A percentile compares a stretch with the other conserved stretches of the same genome.
phyloP scores from a whole-genome alignment of 768 basidiomycete species.

The Cytidiella melzeri region DNA sequence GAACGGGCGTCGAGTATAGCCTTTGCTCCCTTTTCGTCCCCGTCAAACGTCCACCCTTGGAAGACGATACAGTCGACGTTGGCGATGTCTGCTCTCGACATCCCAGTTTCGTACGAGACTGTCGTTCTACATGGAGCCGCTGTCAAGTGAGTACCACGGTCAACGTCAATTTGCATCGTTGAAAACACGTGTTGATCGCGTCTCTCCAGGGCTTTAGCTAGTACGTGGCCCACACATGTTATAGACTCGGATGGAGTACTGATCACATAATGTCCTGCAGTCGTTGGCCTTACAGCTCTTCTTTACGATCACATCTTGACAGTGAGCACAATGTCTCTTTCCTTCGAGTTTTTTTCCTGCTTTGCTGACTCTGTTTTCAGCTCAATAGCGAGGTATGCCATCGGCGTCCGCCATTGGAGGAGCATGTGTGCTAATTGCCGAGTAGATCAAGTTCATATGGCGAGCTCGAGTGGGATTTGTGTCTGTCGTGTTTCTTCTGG shows the following conservation, averaged over 20 bases:
- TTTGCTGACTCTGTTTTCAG: too few species aligned
- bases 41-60: slow-evolving; percentile 1
- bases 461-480: slow-evolving; percentile 17
- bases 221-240: slow-evolving; percentile 10
- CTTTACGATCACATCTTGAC: slow-evolving; percentile 24
- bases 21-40: slow-evolving; percentile 1
- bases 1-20: not conserved
- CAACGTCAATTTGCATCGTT: slow-evolving; percentile 3
- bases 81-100: slow-evolving; percentile 16
- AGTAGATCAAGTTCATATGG: slow-evolving; percentile 22
- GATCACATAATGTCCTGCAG: slow-evolving; percentile 5
- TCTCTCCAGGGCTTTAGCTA: slow-evolving; percentile 17
- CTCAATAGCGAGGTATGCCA: slow-evolving; percentile 19
- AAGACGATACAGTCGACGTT: not conserved
- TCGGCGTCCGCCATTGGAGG: not conserved
- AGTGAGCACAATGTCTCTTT: too few species aligned
- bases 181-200: slow-evolving; percentile 15
- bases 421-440: too few species aligned
- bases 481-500: slow-evolving; percentile 22
- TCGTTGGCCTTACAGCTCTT: slow-evolving; percentile 21
- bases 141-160: slow-evolving; percentile 19
- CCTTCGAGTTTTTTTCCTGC: too few species aligned
- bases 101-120: slow-evolving; percentile 17
- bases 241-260: not conserved
- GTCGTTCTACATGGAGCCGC: slow-evolving; percentile 16